Conservation (phyloP, 23 red algal species). For the Gracilaria gracilis region DNA sequence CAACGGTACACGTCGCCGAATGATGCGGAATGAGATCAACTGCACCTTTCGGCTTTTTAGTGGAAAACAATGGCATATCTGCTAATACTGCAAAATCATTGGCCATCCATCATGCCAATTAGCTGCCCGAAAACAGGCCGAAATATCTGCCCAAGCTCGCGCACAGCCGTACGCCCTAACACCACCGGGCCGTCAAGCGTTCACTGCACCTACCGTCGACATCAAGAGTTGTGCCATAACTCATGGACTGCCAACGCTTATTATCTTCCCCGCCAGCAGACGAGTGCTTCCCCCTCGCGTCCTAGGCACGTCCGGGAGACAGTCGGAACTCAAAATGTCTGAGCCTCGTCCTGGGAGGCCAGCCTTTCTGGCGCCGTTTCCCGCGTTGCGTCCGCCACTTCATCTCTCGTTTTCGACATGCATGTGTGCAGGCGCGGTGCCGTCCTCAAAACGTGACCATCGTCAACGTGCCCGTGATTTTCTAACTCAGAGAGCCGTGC, state of each 20-base stretch:
- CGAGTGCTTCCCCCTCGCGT: background rate
- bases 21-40: background rate
- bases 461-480: conserved; percentile 57
- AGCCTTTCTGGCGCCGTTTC: conserved; percentile 11
- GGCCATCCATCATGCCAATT: background rate
- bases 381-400: background rate
- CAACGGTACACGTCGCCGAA: too few species aligned
- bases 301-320: background rate
- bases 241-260: background rate
- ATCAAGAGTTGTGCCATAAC: background rate
- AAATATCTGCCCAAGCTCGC: background rate
- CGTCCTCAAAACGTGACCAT: background rate
- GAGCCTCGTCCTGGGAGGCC: background rate
- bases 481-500: conserved; percentile 69
- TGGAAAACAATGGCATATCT: background rate
- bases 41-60: background rate
- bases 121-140: background rate
- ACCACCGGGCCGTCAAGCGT: background rate
- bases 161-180: background rate
- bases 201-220: background rate
- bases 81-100: conserved; percentile 11
- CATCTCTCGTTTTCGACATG: background rate
- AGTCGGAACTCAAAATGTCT: background rate
- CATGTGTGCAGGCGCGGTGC: background rate
- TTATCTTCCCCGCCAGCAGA: background rate